Conservation (phyloP, 768 basidiomycete species). For the Tricholoma terreum region DNA sequence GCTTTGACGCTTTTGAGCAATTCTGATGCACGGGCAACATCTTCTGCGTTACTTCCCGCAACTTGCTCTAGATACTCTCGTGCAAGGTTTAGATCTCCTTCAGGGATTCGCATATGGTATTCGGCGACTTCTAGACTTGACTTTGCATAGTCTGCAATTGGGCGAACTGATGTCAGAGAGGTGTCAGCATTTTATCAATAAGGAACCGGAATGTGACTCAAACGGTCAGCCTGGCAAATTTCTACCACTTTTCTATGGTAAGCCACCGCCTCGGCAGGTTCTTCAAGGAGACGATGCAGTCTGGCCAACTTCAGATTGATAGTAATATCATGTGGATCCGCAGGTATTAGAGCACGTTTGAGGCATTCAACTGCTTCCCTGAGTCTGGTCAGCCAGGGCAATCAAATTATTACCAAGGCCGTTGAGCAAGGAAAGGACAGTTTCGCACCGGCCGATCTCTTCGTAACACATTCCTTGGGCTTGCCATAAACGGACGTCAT, state of each 20-base stretch:
- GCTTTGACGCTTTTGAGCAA: conserved; percentile 58
- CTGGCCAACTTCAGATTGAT: conserved; percentile 74
- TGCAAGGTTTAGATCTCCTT: conserved; percentile 69
- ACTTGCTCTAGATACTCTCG: conserved; percentile 71
- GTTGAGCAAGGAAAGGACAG: neutral
- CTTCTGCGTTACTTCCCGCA: conserved; percentile 76
- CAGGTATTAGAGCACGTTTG: conserved; percentile 82
- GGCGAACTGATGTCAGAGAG: conserved; percentile 45
- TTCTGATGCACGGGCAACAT: conserved; percentile 71
- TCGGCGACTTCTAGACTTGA: conserved; percentile 85
- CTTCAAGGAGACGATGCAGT: conserved; percentile 64
- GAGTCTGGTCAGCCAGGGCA: conserved; percentile 42
- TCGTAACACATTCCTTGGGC: conserved; percentile 93
- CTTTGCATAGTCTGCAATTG: conserved; percentile 75
- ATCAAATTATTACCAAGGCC: neutral
- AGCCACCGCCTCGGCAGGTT: conserved; percentile 64
- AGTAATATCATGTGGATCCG: conserved; percentile 71
- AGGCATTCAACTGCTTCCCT: conserved; percentile 91
- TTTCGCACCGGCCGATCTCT: conserved; percentile 74
- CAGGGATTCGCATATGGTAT: conserved; percentile 61
- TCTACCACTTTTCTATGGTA: conserved; percentile 83
- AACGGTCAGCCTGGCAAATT: conserved; percentile 62
- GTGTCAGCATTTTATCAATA: conserved; percentile 19
- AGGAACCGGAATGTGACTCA: conserved; percentile 22
- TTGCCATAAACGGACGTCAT: conserved; percentile 95